A percentile compares a stretch with the other conserved stretches of the same genome.
phyloP scores from a whole-genome alignment of 2,329 filamentous ascomycete genomes.

The Stylonectria norvegica region DNA sequence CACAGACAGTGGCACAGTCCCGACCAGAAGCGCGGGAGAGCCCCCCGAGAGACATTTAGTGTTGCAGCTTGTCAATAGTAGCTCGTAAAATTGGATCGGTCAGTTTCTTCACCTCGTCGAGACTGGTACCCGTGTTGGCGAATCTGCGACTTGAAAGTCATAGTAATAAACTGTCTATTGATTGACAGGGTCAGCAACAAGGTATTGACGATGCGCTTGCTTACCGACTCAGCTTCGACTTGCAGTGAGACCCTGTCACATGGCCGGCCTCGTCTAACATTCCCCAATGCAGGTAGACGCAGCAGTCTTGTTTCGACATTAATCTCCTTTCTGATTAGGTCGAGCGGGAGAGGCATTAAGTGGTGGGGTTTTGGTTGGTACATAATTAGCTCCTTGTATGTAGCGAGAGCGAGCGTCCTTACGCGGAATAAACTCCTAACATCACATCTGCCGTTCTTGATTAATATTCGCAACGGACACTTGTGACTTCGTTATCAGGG shows the following conservation, averaged over 20 bases:
- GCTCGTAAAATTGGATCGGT: slow-evolving; percentile 6
- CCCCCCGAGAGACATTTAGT: background rate
- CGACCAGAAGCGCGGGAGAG: background rate
- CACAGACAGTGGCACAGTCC: background rate
- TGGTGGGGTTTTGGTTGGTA: background rate
- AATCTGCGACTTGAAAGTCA: too few relatives aligned
- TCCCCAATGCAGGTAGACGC: background rate
- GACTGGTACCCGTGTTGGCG: background rate
- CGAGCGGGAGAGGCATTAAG: background rate
- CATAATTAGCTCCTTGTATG: background rate
- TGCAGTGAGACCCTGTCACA: background rate
- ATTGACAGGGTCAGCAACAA: too few relatives aligned
- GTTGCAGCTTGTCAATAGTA: background rate
- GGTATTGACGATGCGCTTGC: background rate
- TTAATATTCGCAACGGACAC: too few relatives aligned
- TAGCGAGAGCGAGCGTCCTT: background rate
- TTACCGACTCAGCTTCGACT: background rate
- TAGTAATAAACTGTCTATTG: too few relatives aligned
- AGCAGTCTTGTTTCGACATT: background rate
- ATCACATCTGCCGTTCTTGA: too few relatives aligned
- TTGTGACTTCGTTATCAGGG: background rate
- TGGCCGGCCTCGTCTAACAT: slow-evolving; percentile 1
- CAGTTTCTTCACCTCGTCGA: background rate
- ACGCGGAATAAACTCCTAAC: background rate
- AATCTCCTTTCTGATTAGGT: background rate